Conservation (phyloP, 192 early-diverging fungal species). For the Paraglomus brasilianum region DNA sequence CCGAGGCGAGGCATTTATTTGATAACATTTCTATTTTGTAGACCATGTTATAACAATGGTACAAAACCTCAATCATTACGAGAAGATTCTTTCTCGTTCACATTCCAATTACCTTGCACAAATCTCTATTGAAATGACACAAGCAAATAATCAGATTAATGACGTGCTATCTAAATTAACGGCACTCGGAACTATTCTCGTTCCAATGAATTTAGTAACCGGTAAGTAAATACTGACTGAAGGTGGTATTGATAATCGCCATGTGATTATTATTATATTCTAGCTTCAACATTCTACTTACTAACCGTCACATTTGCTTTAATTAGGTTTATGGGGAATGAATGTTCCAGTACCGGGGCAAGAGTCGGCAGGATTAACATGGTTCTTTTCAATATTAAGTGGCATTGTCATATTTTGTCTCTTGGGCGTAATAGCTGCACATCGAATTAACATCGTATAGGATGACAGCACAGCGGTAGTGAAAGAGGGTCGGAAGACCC, state of each 20-base stretch:
- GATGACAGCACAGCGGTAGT: no score
- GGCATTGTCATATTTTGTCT: slow-evolving; percentile 22
- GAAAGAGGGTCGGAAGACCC: no score
- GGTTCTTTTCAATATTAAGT: slow-evolving; percentile 56
- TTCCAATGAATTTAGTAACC: slow-evolving; percentile 62
- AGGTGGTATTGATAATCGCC: no score
- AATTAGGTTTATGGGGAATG: slow-evolving; percentile 58
- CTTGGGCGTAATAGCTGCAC: slow-evolving; percentile 13
- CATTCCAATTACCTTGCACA: slow-evolving; percentile 76
- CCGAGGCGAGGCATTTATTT: background rate
- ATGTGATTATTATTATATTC: background rate
- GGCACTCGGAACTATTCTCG: slow-evolving; percentile 49
- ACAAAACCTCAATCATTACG: slow-evolving; percentile 74
- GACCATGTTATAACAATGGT: slow-evolving; percentile 81
- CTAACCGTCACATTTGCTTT: background rate
- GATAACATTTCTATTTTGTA: background rate
- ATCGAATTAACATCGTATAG: slow-evolving; percentile 29
- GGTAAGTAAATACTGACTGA: slow-evolving; percentile 30
- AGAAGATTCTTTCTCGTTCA: slow-evolving; percentile 65
- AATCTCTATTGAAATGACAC: slow-evolving; percentile 73
- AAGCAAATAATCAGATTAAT: slow-evolving; percentile 55
- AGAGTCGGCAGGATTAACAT: slow-evolving; percentile 43
- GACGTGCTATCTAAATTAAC: slow-evolving; percentile 52
- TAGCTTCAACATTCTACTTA: background rate
- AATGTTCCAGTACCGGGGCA: slow-evolving; percentile 68